Base-by-base conservation (phyloP, 1,284 basidiomycete genomes). In the Vanrija humicola region DNA sequence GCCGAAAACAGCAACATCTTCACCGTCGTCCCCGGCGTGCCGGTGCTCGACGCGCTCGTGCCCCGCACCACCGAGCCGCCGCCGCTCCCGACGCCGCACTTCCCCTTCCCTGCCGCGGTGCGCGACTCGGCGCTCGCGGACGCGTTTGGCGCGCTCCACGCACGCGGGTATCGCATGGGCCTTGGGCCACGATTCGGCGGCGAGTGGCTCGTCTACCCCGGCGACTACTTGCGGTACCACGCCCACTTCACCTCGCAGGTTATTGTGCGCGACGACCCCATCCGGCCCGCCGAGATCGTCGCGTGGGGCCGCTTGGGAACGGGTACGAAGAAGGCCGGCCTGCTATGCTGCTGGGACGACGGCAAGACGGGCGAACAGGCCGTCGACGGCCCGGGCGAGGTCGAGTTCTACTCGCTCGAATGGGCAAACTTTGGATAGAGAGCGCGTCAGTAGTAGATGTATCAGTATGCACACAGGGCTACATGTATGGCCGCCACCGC, bases 271-370 rank as follows among this genome's bases (percentile, higher is more conserved):
- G 70, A 79, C 8, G 76, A 84, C 10, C 67, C 80, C 0, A 79
- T 98, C 51, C 80, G 82, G 40, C 92, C 93, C 3, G 88, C 93
- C 82, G 91, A 96, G 69, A 83, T 99, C 43, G 88, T 99, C 18
- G 93, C 95, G 0, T 93, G 92, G 71, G 96, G 96, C 5, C 82
- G 96, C 29, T 77, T 99, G 42, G 96, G 95, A 0, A 99, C 96
- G 1, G 95, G 90, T 1, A 98, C 96, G 4, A 98, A 98, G 74
- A 99, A 99, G 77, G 86, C 92, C 0, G 94, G 98, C 72, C 75
- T 98, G 28, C 73, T 98, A 6, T 96, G 92, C 66, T 84, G 86
- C 42, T 95, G 88, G 87, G 84, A 94, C 68, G 84, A 89, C 48
- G 56, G 58, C 9, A 50, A 51, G 18, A 48, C 43, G 43, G 49